Percentiles rank a stretch among this genome's conserved stretches.
Conservation (phyloP, 1,284 basidiomycete genomes). For the Cryptococcus sp. region DNA sequence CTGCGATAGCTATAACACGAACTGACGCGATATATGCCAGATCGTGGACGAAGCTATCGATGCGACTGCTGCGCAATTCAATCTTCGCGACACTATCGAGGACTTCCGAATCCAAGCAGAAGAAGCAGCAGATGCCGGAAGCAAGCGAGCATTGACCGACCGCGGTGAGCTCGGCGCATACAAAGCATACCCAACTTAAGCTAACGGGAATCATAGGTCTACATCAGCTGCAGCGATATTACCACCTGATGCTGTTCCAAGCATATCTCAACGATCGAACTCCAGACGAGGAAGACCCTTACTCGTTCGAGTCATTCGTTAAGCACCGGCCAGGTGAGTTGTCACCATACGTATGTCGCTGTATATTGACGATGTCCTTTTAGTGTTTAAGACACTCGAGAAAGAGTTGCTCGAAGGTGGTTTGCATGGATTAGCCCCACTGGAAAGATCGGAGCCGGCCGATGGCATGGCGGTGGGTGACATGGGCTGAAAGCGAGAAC, state of each 20-base stretch:
- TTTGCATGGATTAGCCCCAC: slow-evolving; percentile 76
- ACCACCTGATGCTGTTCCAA: slow-evolving; percentile 90
- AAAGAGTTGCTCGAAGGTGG: slow-evolving; percentile 84
- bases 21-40: slow-evolving; percentile 29
- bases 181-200: slow-evolving; percentile 4
- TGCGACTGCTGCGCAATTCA: slow-evolving; percentile 78
- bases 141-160: slow-evolving; percentile 66
- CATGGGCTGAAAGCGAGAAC: background rate
- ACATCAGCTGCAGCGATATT: slow-evolving; percentile 81
- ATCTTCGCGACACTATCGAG: slow-evolving; percentile 85
- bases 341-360: background rate
- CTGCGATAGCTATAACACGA: slow-evolving; percentile 14
- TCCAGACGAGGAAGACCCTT: slow-evolving; percentile 75
- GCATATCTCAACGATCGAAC: slow-evolving; percentile 85
- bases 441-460: slow-evolving; percentile 71
- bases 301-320: slow-evolving; percentile 78
- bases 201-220: slow-evolving; percentile 58
- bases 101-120: slow-evolving; percentile 67
- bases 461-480: slow-evolving; percentile 69
- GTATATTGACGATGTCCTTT: background rate
- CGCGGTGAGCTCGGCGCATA: slow-evolving; percentile 59
- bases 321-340: slow-evolving; percentile 72
- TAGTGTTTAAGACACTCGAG: slow-evolving; percentile 93
- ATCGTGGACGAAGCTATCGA: slow-evolving; percentile 91
- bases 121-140: slow-evolving; percentile 70